These are phyloP conservation scores for Aspergillus phoenicis DNA, from an alignment of 2,329 filamentous ascomycete species.

Conservation along the genomic window DNA sequence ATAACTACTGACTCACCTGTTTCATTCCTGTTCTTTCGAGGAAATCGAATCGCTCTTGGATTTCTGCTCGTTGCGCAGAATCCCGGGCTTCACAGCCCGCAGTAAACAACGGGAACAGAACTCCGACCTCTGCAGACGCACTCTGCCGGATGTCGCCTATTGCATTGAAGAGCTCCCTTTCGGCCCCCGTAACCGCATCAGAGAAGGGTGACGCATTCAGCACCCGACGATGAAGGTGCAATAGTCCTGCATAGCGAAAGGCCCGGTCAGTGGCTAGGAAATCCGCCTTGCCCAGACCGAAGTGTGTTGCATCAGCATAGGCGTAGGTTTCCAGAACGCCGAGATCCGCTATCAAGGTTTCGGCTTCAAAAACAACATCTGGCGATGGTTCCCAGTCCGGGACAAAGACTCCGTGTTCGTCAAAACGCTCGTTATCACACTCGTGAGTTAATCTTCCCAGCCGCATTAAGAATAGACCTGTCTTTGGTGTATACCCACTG, in stretches of 20 bases:
- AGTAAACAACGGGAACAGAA: constrained; percentile 80
- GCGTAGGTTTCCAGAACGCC: constrained; percentile 54
- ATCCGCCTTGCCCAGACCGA: constrained; percentile 47
- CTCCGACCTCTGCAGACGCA: constrained; percentile 71
- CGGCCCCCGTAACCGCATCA: constrained; percentile 62
- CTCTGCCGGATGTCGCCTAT: constrained; percentile 65
- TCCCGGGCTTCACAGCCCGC: constrained; percentile 73
- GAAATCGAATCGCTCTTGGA: constrained; percentile 66
- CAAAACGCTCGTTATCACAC: constrained; percentile 68
- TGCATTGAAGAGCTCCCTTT: constrained; percentile 64
- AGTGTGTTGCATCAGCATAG: constrained; percentile 44
- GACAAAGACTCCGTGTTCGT: constrained; percentile 53
- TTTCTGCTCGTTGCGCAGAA: constrained; percentile 57
- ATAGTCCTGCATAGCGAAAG: constrained; percentile 76
- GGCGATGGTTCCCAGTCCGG: constrained; percentile 61
- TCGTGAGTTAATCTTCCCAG: constrained; percentile 71
- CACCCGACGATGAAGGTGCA: constrained; percentile 75
- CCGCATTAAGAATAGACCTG: constrained; percentile 69
- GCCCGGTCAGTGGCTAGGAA: constrained; percentile 71
- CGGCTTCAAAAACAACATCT: constrained; percentile 59
- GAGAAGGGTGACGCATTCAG: constrained; percentile 63
- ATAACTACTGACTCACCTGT: constrained; percentile 57
- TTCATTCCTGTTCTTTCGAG: constrained; percentile 76
- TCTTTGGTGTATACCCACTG: constrained; percentile 74
- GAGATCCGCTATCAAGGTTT: constrained; percentile 63